Evolutionary conservation across 129 eudicot species (phyloP).

Genomic region (Mikania micrantha): DNA sequence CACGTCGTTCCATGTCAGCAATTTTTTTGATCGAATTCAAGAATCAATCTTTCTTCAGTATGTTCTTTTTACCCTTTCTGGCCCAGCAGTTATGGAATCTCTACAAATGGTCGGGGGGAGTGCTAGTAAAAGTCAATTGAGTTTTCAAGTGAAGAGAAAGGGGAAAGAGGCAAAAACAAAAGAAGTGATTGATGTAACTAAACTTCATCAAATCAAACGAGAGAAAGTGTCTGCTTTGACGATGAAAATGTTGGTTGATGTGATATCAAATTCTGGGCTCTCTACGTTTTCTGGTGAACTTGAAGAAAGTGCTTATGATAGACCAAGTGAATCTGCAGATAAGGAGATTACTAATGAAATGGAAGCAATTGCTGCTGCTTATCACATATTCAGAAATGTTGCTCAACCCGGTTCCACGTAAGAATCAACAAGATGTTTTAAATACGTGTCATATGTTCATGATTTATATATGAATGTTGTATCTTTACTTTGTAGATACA

Average conservation of each 20-base stretch:
- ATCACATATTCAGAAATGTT: slow-evolving; percentile 70
- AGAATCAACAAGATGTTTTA: slow-evolving; percentile 13
- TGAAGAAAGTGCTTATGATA: slow-evolving; percentile 57
- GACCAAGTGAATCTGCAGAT: slow-evolving; percentile 45
- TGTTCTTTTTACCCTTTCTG: slow-evolving; percentile 64
- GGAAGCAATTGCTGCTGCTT: slow-evolving; percentile 94
- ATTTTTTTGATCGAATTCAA: slow-evolving; percentile 87
- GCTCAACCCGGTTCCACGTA: slow-evolving; percentile 58
- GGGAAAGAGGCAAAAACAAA: slow-evolving; percentile 41
- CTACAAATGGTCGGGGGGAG: slow-evolving; percentile 32
- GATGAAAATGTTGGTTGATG: slow-evolving; percentile 74
- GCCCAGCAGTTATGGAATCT: slow-evolving; percentile 63
- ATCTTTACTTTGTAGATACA: slow-evolving; percentile 34
- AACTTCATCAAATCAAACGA: slow-evolving; percentile 73
- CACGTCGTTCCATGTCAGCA: slow-evolving; percentile 72
- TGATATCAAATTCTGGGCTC: slow-evolving; percentile 62
- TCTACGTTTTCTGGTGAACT: slow-evolving; percentile 62
- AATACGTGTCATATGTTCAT: background rate
- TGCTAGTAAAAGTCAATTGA: slow-evolving; percentile 41
- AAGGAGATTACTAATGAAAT: slow-evolving; percentile 73
- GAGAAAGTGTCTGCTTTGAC: slow-evolving; percentile 95
- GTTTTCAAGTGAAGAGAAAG: slow-evolving; percentile 37
- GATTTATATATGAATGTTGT: background rate
- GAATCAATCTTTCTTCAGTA: slow-evolving; percentile 86
- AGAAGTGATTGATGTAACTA: slow-evolving; percentile 67